Conservation (phyloP, 148 eudicot genomes). For the Spergularia bocconei region DNA sequence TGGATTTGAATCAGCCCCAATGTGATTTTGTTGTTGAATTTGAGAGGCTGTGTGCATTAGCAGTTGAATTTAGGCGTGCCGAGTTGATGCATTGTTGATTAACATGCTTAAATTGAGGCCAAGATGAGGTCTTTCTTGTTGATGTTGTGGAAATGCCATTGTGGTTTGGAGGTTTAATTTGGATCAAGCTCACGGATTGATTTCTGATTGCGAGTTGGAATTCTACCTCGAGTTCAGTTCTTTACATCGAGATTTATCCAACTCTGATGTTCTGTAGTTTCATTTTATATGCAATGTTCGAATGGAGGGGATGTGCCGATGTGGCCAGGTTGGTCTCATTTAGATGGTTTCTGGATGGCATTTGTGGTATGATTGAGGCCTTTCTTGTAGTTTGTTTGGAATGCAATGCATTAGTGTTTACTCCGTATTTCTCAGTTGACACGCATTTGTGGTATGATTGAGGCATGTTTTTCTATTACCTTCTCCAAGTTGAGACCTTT, state of each 20-base stretch:
- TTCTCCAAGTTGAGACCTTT: background rate
- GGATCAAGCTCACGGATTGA: background rate
- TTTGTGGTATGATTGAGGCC: no score
- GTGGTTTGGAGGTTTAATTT: background rate
- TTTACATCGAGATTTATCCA: background rate
- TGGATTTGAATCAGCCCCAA: background rate
- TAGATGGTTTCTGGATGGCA: no score
- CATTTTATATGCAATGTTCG: background rate
- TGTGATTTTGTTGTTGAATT: conserved; percentile 1
- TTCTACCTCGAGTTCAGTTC: conserved; percentile 4
- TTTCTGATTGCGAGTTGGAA: background rate
- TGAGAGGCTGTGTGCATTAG: conserved; percentile 1
- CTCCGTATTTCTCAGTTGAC: no score
- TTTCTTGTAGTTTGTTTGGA: no score
- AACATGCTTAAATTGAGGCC: background rate
- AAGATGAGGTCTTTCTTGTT: background rate
- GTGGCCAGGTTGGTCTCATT: no score
- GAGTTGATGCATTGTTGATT: background rate
- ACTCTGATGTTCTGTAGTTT: background rate
- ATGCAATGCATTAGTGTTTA: no score
- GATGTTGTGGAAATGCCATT: background rate
- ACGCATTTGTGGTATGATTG: background rate
- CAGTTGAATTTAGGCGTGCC: background rate
- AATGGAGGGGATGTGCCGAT: no score
- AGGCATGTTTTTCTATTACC: background rate